Conservation (phyloP, 441 rosid species). For the Pelargonium cotyledonis region DNA sequence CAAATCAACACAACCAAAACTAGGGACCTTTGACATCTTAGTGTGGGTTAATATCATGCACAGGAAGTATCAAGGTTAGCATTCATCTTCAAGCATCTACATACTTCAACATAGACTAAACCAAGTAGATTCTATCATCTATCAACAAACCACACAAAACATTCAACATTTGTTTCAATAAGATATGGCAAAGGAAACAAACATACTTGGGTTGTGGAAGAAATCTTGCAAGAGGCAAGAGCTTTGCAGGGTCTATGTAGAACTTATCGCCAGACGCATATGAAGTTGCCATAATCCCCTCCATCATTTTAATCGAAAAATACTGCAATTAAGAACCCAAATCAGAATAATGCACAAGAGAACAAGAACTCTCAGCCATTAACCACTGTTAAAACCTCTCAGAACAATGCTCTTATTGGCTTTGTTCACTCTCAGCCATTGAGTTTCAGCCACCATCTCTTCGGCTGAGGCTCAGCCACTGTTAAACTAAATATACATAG, state of each 20-base stretch:
- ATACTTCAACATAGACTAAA: background rate
- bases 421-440: no score
- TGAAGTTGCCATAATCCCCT: slow-evolving; percentile 89
- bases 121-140: background rate
- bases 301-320: slow-evolving; percentile 87
- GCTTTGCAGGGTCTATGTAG: slow-evolving; percentile 73
- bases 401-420: no score
- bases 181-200: slow-evolving; percentile 8
- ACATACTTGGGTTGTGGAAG: slow-evolving; percentile 90
- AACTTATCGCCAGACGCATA: slow-evolving; percentile 70
- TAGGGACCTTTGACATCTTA: no score
- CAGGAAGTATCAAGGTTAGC: background rate
- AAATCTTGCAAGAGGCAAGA: slow-evolving; percentile 75
- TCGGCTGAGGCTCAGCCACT: background rate
- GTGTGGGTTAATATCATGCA: no score
- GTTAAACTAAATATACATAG: background rate
- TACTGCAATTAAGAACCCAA: slow-evolving; percentile 34
- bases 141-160: background rate
- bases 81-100: background rate
- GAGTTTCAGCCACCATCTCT: no score
- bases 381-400: no score
- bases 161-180: background rate
- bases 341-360: background rate
- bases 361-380: no score
- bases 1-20: no score